Evolutionary conservation across 2,329 filamentous ascomycete species (phyloP).

Genomic region (Fusarium incarnatum): DNA sequence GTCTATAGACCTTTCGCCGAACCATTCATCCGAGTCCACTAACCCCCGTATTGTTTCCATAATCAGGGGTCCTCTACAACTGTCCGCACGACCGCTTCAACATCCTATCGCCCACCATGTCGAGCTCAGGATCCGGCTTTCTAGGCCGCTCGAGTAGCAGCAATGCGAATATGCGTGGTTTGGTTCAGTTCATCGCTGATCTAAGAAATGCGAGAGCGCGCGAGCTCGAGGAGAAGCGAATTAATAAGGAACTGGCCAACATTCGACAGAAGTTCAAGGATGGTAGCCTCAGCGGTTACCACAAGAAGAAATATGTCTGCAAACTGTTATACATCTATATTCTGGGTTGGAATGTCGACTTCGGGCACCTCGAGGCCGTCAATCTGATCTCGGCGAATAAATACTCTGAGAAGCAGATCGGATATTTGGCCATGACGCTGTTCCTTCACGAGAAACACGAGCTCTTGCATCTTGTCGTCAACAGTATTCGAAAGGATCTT

Average conservation of each 20-base stretch:
- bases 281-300: slow-evolving; percentile 91
- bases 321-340: slow-evolving; percentile 99
- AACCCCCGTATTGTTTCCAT: slow-evolving; percentile 20
- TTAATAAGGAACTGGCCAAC: slow-evolving; percentile 99
- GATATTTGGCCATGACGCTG: slow-evolving; percentile 95
- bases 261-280: slow-evolving; percentile 99
- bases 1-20: slow-evolving; percentile 18
- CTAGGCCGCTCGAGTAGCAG: slow-evolving; percentile 73
- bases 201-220: slow-evolving; percentile 92
- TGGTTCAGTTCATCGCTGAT: slow-evolving; percentile 99
- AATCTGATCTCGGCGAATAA: slow-evolving; percentile 97
- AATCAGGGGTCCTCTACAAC: slow-evolving; percentile 44
- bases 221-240: slow-evolving; percentile 97
- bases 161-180: slow-evolving; percentile 78
- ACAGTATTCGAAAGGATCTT: slow-evolving; percentile 97
- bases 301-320: slow-evolving; percentile 99
- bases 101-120: slow-evolving; percentile 57
- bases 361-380: slow-evolving; percentile 97
- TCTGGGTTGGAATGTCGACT: slow-evolving; percentile 98
- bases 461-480: slow-evolving; percentile 93
- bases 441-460: slow-evolving; percentile 98
- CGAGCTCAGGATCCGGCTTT: slow-evolving; percentile 69
- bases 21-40: slow-evolving; percentile 22
- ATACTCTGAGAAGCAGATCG: slow-evolving; percentile 99
- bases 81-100: slow-evolving; percentile 27